phyloP scores from a whole-genome alignment of 1,284 basidiomycete genomes.

The Trichosporon coremiiforme region DNA sequence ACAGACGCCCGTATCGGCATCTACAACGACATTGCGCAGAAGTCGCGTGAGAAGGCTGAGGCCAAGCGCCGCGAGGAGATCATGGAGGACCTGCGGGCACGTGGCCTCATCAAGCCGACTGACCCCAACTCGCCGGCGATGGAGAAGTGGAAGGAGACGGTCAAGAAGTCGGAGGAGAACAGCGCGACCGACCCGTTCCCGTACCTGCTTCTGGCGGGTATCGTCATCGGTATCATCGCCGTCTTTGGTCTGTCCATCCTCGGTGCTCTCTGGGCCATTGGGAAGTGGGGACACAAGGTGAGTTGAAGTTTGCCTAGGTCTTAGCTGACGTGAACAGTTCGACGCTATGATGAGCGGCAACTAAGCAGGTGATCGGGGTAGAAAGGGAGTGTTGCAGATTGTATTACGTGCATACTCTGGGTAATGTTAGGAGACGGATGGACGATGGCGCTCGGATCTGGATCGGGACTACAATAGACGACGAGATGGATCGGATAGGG shows the following conservation, averaged over 20 bases:
- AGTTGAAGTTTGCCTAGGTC: not conserved
- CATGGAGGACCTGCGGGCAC: conserved; percentile 36
- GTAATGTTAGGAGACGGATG: not conserved
- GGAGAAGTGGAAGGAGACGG: conserved; percentile 17
- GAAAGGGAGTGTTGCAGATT: conserved; percentile 11
- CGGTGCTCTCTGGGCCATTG: not conserved
- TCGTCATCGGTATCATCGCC: conserved; percentile 16
- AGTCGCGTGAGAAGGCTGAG: conserved; percentile 37
- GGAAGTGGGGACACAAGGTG: conserved; percentile 12
- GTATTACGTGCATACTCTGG: conserved; percentile 16
- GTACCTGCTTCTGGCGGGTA: conserved; percentile 3
- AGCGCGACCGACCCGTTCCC: conserved; percentile 23
- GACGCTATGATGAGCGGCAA: not conserved
- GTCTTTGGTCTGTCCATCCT: conserved; percentile 10
- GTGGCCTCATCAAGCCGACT: conserved; percentile 35
- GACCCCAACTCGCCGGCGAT: conserved; percentile 17
- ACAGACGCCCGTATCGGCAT: conserved; percentile 62
- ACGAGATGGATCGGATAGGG: conserved; percentile 13
- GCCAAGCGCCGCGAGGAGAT: conserved; percentile 39
- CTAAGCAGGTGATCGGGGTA: not conserved
- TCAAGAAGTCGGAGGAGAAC: conserved; percentile 1
- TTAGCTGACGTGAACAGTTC: not conserved
- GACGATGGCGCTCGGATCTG: conserved; percentile 3
- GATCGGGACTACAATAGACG: conserved; percentile 5
- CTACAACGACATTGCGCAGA: conserved; percentile 42